Conservation (phyloP, 2,329 filamentous ascomycete genomes). For the Cercospora sp. region DNA sequence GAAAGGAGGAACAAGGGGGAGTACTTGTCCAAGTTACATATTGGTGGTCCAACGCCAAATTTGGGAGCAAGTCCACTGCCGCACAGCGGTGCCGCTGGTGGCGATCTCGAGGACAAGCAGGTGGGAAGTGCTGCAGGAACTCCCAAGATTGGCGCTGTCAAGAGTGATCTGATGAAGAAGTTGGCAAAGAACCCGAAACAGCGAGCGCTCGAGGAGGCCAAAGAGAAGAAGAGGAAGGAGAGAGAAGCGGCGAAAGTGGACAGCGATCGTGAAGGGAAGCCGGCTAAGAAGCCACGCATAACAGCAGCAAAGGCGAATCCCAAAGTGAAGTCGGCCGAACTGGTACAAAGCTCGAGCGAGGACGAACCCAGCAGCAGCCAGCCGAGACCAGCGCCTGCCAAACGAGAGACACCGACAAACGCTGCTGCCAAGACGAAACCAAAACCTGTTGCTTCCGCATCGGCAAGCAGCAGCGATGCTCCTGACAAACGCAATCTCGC, state of each 20-base stretch:
- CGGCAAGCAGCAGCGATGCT: conserved; percentile 27
- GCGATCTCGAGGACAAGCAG: conserved; percentile 22
- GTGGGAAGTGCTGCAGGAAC: conserved; percentile 29
- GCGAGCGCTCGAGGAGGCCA: conserved; percentile 42
- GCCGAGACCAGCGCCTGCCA: conserved; percentile 24
- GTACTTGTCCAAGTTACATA: conserved; percentile 59
- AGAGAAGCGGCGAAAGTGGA: conserved; percentile 38
- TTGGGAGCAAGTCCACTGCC: conserved; percentile 35
- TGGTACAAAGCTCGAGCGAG: conserved; percentile 53
- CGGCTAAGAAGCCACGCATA: conserved; percentile 32
- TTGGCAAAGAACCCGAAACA: conserved; percentile 44
- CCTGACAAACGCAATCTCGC: conserved; percentile 26
- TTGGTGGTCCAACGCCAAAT: conserved; percentile 41
- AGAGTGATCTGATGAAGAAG: conserved; percentile 23
- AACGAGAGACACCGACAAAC: conserved; percentile 19
- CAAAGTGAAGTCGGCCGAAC: conserved; percentile 56
- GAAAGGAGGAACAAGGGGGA: conserved; percentile 64
- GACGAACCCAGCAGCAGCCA: conserved; percentile 35
- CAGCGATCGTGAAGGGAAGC: conserved; percentile 33
- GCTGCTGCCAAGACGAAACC: conserved; percentile 25
- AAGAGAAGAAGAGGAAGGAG: conserved; percentile 49
- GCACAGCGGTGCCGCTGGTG: conserved; percentile 18
- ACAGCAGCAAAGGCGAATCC: conserved; percentile 38
- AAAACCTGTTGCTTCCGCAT: conserved; percentile 18
- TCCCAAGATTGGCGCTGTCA: conserved; percentile 28